Conservation (phyloP, 352 stramenopile genomes). For the Peronospora tabacina region DNA sequence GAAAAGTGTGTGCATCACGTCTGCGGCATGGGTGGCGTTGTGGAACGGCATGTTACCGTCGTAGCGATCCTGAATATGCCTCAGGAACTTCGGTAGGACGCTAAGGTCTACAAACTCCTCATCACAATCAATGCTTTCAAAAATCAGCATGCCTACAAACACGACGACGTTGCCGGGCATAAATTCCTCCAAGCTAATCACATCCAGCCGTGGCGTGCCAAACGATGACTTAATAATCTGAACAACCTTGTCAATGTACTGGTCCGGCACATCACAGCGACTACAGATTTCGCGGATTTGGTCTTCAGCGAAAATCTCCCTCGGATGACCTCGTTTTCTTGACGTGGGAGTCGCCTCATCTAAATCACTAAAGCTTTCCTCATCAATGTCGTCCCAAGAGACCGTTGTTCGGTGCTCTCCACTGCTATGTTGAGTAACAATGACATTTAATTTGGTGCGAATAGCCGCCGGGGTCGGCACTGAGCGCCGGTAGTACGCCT, state of each 20-base stretch:
- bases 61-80: conserved; percentile 58
- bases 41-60: conserved; percentile 66
- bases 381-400: conserved; percentile 39
- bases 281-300: conserved; percentile 49
- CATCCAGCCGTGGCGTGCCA: conserved; percentile 57
- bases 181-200: conserved; percentile 62
- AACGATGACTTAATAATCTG: conserved; percentile 45
- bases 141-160: conserved; percentile 68
- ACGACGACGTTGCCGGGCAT: conserved; percentile 54
- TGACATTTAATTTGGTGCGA: conserved; percentile 40
- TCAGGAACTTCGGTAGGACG: conserved; percentile 43
- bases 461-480: conserved; percentile 29
- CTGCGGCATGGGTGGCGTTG: conserved; percentile 70
- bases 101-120: conserved; percentile 50
- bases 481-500: conserved; percentile 40
- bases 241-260: conserved; percentile 42
- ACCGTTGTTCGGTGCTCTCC: conserved; percentile 37
- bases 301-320: conserved; percentile 39
- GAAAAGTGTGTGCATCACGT: conserved; percentile 77
- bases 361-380: conserved; percentile 32
- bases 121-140: conserved; percentile 47
- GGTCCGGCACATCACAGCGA: conserved; percentile 35
- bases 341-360: conserved; percentile 43
- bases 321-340: conserved; percentile 40
- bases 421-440: conserved; percentile 38